Evolutionary conservation across 495 filamentous ascomycete species (phyloP).

Genomic region (Penicillium samsonianum): DNA sequence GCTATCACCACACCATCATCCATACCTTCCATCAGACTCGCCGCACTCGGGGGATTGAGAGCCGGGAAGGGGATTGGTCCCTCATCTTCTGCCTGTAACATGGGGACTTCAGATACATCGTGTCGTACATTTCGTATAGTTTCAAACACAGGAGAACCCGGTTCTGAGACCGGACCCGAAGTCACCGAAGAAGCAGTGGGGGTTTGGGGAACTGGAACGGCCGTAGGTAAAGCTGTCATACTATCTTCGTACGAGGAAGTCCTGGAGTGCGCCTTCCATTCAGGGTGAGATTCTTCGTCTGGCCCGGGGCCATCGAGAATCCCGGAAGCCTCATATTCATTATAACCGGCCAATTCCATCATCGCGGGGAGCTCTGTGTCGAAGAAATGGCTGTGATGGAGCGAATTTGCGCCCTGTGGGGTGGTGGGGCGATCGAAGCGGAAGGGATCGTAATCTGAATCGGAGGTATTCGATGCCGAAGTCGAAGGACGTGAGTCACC

Average conservation of each 20-base stretch:
- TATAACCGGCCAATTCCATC: conserved; percentile 19
- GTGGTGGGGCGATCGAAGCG: conserved; percentile 44
- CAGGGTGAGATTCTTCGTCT: conserved; percentile 34
- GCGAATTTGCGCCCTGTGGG: conserved; percentile 18
- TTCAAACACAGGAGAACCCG: conserved; percentile 34
- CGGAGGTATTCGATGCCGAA: conserved; percentile 40
- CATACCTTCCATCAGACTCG: conserved; percentile 38
- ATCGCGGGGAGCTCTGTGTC: conserved; percentile 31
- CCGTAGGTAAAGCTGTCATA: conserved; percentile 18
- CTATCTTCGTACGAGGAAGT: conserved; percentile 6
- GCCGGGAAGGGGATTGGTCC: conserved; percentile 34
- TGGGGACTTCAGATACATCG: conserved; percentile 8
- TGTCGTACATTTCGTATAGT: conserved; percentile 29
- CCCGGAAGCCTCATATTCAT: conserved; percentile 27
- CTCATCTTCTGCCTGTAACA: conserved; percentile 5
- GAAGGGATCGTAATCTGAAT: conserved; percentile 50
- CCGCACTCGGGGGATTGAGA: conserved; percentile 35
- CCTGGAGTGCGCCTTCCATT: conserved; percentile 22
- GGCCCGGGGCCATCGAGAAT: conserved; percentile 46
- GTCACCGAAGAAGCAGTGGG: conserved; percentile 10
- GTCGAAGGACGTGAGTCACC: conserved; percentile 44
- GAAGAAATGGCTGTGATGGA: conserved; percentile 23
- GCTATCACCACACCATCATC: conserved; percentile 34
- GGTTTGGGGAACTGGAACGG: conserved; percentile 17
- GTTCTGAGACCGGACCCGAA: conserved; percentile 21